Evolutionary conservation across 1,284 basidiomycete species (phyloP), one percentile per base, ranked within the genome.

Genomic region (Malassezia obtusa): DNA sequence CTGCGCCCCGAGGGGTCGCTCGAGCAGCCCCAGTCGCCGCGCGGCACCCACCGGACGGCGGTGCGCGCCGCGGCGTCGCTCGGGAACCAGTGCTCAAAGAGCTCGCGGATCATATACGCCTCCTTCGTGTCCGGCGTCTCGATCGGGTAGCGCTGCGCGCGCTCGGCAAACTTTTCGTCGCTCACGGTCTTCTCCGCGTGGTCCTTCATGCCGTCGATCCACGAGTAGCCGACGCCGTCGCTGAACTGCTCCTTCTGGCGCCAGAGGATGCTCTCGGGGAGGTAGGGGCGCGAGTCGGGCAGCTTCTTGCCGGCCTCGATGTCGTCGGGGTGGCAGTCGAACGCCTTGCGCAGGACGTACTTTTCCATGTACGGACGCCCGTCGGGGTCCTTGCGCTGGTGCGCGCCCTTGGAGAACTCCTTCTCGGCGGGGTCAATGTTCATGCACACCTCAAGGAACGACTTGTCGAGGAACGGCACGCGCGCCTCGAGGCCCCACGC

Each of bases 211-310:
- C 91, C 90, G 71, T 99, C 94, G 71, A 99, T 99, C 94, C 94
- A 98, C 40, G 89, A 94, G 78, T 98, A 98, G 25, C 94, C 94
- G 52, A 99, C 94, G 57, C 94, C 94, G 74, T 99, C 94, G 11
- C 89, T 94, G 79, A 99, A 99, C 72, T 96, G 91, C 77, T 99
- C 94, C 77, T 99, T 99, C 76, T 99, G 94, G 59, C 94, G 82
- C 94, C 94, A 99, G 36, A 99, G 81, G 66, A 99, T 96, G 31
- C 85, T 87, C 58, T 82, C 82, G 19, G 94, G 94, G 49, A 99
- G 82, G 78, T 96, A 99, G 4, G 90, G 84, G 35, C 60, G 71
- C 17, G 43, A 47, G 12, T 57, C 65, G 3, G 48, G 50, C 19
- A 60, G 53, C 11, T 60, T 50, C 12, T 59, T 50, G 24, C 63